Base-by-base conservation (phyloP, 176 grass and related monocot species). In the Pontederia crassipes region DNA sequence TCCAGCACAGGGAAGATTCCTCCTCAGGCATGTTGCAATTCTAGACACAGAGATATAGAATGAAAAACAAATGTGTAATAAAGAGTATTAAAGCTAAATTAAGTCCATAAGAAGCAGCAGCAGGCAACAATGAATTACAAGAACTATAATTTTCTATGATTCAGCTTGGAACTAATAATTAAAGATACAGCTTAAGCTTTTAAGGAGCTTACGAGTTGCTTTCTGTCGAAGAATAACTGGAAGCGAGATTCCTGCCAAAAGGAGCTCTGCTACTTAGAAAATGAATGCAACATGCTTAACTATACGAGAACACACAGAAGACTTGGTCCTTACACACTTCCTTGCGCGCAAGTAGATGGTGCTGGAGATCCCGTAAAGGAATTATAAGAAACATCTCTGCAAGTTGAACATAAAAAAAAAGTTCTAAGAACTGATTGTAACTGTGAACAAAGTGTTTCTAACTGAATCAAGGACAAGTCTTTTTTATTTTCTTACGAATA, bases 381-480 rank as follows among this genome's bases (percentile, higher is more conserved):
- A 53, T 67, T 67, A 54, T 54, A 40, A 40, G 65, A 67, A 55
- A 67, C 26, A 54, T 67, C 65, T 50, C 65, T 67, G 65, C 11
- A 67, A 54, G 10, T 12, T 28, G 11, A 15, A 67, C n/a, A 20
- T 40, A 10, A 48, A 9, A 46, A 46, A 40, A 40, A 7, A 40
- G 1, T 40, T 40, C 6, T 3, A 40, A 40, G 32, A 40, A 40
- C 32, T 40, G 32, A 3, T 40, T 7, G 32, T 40, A 3, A 40
- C 20, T 40, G 32, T 40, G 32, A 40, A 40, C 32, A 40, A 40
- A 40, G 6, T 7, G 32, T 40, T 40, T 3, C 32, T 40, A 40
- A 40, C 32, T 40, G 32, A 40, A 40, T 40, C 32, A 40, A 40
- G 32, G 2, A 40, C 32, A 40, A 40, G 6, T 24, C 20, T 24